phyloP scores from a whole-genome alignment of 495 filamentous ascomycete genomes.

The Podospora pseudocomata region DNA sequence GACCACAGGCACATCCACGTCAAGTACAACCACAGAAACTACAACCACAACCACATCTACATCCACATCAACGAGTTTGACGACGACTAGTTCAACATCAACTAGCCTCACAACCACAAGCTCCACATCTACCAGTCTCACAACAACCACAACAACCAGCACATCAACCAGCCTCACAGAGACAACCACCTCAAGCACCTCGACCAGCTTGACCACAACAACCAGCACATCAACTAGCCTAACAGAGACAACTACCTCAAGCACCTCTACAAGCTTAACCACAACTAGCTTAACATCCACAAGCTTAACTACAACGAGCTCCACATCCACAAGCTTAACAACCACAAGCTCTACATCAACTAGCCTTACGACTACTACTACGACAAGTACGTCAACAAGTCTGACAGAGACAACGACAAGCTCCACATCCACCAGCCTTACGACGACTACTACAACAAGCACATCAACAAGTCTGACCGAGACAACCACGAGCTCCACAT shows the following conservation, averaged over 20 bases:
- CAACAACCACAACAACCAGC: neutral
- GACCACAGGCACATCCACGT: neutral
- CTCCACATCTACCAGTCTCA: too few relatives aligned
- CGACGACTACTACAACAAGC: constrained; percentile 1
- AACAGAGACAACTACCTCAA: neutral
- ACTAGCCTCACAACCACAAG: neutral
- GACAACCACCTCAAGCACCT: neutral
- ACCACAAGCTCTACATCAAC: neutral
- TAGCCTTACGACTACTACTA: neutral
- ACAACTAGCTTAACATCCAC: neutral
- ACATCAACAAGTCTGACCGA: neutral
- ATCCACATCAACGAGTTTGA: neutral
- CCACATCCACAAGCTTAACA: neutral
- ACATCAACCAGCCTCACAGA: neutral
- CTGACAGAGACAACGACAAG: neutral
- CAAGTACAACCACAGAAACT: neutral
- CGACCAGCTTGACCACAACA: neutral
- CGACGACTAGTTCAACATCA: neutral
- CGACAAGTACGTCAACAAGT: neutral
- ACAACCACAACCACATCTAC: neutral
- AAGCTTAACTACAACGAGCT: neutral
- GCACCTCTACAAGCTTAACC: neutral
- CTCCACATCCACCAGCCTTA: neutral
- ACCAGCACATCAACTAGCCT: neutral
- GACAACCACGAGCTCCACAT: neutral